Evolutionary conservation across 148 eudicot species (phyloP).

Genomic region (Vaccinium corymbosum): DNA sequence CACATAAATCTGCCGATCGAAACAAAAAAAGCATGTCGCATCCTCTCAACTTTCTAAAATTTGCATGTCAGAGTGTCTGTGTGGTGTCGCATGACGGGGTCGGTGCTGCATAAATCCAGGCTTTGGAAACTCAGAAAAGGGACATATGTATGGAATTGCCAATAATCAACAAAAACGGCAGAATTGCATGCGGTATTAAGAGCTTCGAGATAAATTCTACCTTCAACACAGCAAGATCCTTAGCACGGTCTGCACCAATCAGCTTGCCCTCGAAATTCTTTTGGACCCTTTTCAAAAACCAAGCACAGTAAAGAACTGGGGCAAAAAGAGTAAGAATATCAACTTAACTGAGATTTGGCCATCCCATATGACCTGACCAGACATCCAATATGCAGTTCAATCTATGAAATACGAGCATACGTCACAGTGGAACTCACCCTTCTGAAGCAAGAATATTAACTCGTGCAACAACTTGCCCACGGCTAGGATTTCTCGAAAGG

Average conservation of each 20-base stretch:
- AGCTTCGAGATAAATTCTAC: slow-evolving; percentile 30
- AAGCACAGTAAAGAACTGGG: slow-evolving; percentile 17
- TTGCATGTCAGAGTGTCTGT: too few relatives aligned
- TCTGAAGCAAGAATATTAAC: slow-evolving; percentile 89
- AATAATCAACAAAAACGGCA: not conserved
- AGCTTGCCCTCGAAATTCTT: slow-evolving; percentile 91
- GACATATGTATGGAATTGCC: not conserved
- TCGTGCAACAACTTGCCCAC: slow-evolving; percentile 91
- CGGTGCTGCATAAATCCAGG: not conserved
- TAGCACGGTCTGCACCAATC: slow-evolving; percentile 95
- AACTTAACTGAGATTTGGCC: not conserved
- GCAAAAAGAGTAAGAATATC: not conserved
- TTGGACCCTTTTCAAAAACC: slow-evolving; percentile 58
- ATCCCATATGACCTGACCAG: not conserved
- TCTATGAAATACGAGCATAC: slow-evolving; percentile 9
- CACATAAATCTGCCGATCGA: too few relatives aligned
- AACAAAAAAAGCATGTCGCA: too few relatives aligned
- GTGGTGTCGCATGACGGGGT: too few relatives aligned
- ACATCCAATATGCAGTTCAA: not conserved
- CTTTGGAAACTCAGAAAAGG: not conserved
- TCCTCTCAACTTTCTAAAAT: too few relatives aligned
- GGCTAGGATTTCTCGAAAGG: slow-evolving; percentile 77
- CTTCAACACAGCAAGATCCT: slow-evolving; percentile 98
- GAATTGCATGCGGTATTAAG: not conserved
- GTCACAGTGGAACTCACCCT: slow-evolving; percentile 50